phyloP scores from a whole-genome alignment of 345 rosid species.

The Gossypium longicalyx region DNA sequence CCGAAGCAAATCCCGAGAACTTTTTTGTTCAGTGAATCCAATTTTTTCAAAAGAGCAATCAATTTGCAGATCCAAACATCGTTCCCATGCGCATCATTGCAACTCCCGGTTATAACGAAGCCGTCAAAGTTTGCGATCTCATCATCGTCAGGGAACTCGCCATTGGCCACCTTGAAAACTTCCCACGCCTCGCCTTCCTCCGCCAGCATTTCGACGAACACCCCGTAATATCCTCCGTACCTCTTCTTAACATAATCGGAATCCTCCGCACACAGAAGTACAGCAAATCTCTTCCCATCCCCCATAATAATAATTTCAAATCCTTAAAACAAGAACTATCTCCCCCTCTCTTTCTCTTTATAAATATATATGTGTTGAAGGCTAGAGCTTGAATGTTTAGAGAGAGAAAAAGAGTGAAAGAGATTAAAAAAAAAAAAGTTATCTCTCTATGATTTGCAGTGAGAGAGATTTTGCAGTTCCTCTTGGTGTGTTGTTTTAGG shows the following conservation, averaged over 20 bases:
- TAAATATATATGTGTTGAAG: background rate
- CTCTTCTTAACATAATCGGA: conserved; percentile 51
- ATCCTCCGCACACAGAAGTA: conserved; percentile 62
- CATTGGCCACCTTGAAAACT: conserved; percentile 33
- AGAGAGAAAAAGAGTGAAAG: background rate
- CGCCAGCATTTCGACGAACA: conserved; percentile 47
- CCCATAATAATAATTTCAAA: background rate
- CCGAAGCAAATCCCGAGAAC: conserved; percentile 74
- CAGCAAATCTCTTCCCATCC: conserved; percentile 41
- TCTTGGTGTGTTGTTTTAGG: background rate
- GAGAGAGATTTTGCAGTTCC: background rate
- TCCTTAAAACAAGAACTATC: background rate
- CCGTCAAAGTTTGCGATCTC: conserved; percentile 47
- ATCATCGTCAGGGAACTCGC: conserved; percentile 53
- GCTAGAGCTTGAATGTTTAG: background rate
- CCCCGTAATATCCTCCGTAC: conserved; percentile 54
- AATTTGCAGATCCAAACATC: conserved; percentile 62
- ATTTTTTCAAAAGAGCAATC: conserved; percentile 34
- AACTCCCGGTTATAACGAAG: conserved; percentile 64
- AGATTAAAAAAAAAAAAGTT: background rate
- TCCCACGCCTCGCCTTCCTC: conserved; percentile 67
- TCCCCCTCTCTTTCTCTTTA: background rate
- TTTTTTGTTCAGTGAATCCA: conserved; percentile 47
- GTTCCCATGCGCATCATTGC: conserved; percentile 56
- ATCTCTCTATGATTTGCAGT: background rate